Base-by-base conservation (phyloP, 345 rosid genomes). In the Eucalyptus victrix region DNA sequence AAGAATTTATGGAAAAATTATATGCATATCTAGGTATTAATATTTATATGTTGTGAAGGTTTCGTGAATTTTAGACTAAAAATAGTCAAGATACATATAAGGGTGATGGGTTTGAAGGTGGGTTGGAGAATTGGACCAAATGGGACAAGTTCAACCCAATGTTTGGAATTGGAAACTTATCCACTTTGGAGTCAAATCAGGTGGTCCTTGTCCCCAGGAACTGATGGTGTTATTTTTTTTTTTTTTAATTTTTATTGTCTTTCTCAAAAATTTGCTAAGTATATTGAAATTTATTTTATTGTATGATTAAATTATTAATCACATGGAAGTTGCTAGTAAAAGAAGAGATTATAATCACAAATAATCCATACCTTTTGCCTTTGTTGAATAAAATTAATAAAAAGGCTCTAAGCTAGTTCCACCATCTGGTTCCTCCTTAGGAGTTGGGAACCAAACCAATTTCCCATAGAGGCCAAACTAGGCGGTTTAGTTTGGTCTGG, bases 401-500 rank as follows among this genome's bases (percentile, higher is more conserved):
- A 51, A 51, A 51, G 21, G 23, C 67, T 60, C 67, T 60, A 26
- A 28, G 16, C 8, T 12, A 1, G 67, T 56, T 24, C 14, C 1
- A 0, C 62, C 3, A 8, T 60, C 1, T 3, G 4, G 15, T 60
- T 60, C 2, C 67, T 12, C 4, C 8, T 1, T 28, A 28, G 15
- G 16, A 60, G 13, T 14, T 0, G 8, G 2, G 8, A 28, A 13
- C 32, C 8, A 60, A 1, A 28, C 32, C 32, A 28, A 60, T 28
- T 28, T 60, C 9, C 32, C 32, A 60, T 1, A 12, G 0, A 14
- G 7, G n/a, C n/a, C 32, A 28, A 56, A 56, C 2, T 26, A 11
- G 62, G 3, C 1, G 0, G 7, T 24, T 12, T 0, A 1, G 8
- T 12, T 1, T 6, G 0, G 17, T 60, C 2, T 1, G 0, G 17